These are phyloP conservation scores for Bryoglossum gracile DNA, from an alignment of 495 filamentous ascomycete species.

Conservation along the genomic window DNA sequence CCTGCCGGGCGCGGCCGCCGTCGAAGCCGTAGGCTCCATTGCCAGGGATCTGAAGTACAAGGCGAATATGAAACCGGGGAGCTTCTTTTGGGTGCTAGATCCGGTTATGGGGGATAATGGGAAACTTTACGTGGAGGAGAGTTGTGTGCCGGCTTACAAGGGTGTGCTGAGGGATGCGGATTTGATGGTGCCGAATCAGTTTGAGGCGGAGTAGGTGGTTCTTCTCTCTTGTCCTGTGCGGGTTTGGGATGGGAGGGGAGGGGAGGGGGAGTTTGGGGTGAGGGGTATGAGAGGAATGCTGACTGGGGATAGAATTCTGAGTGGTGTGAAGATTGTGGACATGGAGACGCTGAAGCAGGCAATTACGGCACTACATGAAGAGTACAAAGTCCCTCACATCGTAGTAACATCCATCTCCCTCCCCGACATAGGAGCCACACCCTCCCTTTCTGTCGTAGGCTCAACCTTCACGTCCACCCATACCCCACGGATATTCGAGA, in stretches of 20 bases:
- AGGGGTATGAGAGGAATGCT: slow-evolving; percentile 7
- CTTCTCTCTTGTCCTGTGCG: neutral
- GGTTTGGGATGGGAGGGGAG: too few relatives aligned
- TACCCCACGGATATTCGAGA: slow-evolving; percentile 44
- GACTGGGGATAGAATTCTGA: slow-evolving; percentile 54
- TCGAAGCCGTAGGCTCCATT: slow-evolving; percentile 78
- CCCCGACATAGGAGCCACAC: slow-evolving; percentile 32
- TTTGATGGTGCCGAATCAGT: slow-evolving; percentile 91
- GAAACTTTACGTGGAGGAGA: slow-evolving; percentile 77
- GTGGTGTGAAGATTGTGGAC: slow-evolving; percentile 73
- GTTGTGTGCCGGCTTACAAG: slow-evolving; percentile 88
- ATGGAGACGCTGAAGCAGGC: slow-evolving; percentile 62
- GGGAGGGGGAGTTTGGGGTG: too few relatives aligned
- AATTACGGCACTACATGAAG: slow-evolving; percentile 67
- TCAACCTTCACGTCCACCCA: slow-evolving; percentile 43
- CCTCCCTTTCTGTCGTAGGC: slow-evolving; percentile 65
- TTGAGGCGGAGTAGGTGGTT: slow-evolving; percentile 84
- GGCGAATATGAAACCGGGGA: slow-evolving; percentile 54
- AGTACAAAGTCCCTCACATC: slow-evolving; percentile 76
- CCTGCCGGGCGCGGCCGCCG: slow-evolving; percentile 72
- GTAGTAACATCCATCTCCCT: slow-evolving; percentile 79
- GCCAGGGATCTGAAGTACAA: slow-evolving; percentile 69
- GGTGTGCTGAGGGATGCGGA: slow-evolving; percentile 71
- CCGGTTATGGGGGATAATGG: slow-evolving; percentile 98
- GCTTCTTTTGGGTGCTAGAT: slow-evolving; percentile 96